Evolutionary conservation across 2,329 filamentous ascomycete species (phyloP).

Genomic region (Epichloe baconii): DNA sequence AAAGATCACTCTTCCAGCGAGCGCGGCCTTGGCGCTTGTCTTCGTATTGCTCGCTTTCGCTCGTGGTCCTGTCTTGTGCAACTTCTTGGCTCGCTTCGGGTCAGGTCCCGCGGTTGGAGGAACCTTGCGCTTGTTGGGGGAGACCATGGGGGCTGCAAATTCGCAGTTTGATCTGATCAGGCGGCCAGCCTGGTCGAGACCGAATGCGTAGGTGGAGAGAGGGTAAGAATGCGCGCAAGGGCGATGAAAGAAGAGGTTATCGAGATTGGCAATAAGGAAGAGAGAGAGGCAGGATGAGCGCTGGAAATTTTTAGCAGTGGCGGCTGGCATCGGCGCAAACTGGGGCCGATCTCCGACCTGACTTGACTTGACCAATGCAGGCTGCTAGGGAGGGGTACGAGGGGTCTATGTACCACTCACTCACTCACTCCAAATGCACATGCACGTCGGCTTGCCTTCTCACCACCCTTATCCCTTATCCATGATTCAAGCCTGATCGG

Average conservation of each 20-base stretch:
- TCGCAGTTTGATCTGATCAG: background rate
- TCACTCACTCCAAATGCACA: background rate
- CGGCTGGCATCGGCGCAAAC: background rate
- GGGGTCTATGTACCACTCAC: too few species aligned
- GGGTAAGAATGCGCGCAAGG: too few species aligned
- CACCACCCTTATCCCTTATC: too few species aligned
- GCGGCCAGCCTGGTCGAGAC: background rate
- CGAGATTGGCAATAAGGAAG: too few species aligned
- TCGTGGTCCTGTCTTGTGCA: background rate
- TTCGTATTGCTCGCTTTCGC: background rate
- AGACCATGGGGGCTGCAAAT: conserved; percentile 15
- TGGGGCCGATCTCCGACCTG: background rate
- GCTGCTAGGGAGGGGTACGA: too few species aligned
- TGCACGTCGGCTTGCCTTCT: background rate
- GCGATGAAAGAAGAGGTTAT: background rate
- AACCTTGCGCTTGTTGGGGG: conserved; percentile 27
- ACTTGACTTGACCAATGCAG: background rate
- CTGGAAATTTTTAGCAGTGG: background rate
- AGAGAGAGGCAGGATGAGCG: background rate
- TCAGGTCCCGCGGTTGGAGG: conserved; percentile 17
- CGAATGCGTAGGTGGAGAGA: background rate
- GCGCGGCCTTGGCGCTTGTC: conserved; percentile 5
- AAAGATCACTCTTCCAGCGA: conserved; percentile 18
- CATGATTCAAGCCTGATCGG: too few species aligned
- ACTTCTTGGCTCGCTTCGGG: conserved; percentile 24